A percentile compares a stretch with the other conserved stretches of the same genome.
Evolutionary conservation across 2,329 filamentous ascomycete genomes (phyloP).

Genomic region (Fusarium nanum): DNA sequence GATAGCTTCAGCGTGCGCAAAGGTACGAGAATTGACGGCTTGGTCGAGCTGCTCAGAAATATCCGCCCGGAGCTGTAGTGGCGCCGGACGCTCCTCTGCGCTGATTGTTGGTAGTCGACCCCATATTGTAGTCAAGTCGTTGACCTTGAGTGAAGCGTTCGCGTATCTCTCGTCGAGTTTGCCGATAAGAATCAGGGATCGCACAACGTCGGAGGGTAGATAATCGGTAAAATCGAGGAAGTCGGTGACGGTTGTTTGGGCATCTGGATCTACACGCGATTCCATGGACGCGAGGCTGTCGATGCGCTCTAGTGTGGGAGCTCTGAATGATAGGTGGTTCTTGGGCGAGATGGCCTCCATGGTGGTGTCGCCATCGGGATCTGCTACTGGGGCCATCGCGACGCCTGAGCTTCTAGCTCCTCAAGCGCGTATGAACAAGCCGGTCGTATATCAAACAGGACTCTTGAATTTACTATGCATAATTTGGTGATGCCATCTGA

Average conservation of each 20-base stretch:
- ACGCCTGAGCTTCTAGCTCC: constrained; percentile 2
- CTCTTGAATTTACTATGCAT: not conserved
- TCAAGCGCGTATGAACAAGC: not conserved
- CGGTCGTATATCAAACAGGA: not conserved
- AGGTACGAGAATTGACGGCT: constrained; percentile 67
- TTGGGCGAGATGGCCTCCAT: constrained; percentile 48
- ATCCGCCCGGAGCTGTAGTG: constrained; percentile 65
- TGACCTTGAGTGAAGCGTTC: constrained; percentile 65
- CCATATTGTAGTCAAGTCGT: constrained; percentile 69
- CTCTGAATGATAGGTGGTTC: constrained; percentile 44
- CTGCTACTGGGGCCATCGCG: constrained; percentile 46
- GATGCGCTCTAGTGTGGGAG: constrained; percentile 47
- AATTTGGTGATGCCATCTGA: constrained; percentile 36
- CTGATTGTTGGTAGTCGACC: constrained; percentile 64
- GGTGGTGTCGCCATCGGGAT: constrained; percentile 35
- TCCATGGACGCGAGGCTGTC: constrained; percentile 56
- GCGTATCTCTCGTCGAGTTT: constrained; percentile 70
- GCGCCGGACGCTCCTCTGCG: constrained; percentile 59
- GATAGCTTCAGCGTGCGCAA: constrained; percentile 70
- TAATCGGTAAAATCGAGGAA: constrained; percentile 78
- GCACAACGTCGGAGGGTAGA: constrained; percentile 73
- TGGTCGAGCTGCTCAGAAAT: constrained; percentile 69
- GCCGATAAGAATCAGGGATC: constrained; percentile 73
- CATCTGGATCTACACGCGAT: constrained; percentile 71
- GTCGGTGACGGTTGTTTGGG: constrained; percentile 75